A percentile compares a stretch with the other conserved stretches of the same genome.
phyloP scores from a whole-genome alignment of 345 rosid genomes.

The Microcos paniculata region DNA sequence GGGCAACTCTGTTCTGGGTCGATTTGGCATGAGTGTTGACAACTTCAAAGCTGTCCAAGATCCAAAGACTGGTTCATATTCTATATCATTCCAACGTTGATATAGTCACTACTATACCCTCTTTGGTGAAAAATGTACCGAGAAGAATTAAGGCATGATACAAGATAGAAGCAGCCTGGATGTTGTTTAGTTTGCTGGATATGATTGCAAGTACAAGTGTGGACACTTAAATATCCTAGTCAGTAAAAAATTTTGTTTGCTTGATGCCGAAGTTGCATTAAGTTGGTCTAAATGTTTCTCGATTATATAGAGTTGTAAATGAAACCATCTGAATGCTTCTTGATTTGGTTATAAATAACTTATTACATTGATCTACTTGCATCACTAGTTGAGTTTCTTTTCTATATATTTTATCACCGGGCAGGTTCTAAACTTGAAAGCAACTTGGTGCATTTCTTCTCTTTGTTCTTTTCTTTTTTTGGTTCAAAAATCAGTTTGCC shows the following conservation, averaged over 20 bases:
- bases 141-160: slow-evolving; percentile 6
- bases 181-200: background rate
- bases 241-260: background rate
- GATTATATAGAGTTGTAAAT: background rate
- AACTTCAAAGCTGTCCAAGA: slow-evolving; percentile 95
- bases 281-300: background rate
- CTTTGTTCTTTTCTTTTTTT: too few species aligned
- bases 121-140: background rate
- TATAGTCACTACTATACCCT: background rate
- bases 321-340: background rate
- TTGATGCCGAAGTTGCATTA: background rate
- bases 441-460: too few species aligned
- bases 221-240: background rate
- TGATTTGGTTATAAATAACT: background rate
- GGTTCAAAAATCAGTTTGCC: background rate
- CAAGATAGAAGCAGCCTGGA: background rate
- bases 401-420: too few species aligned
- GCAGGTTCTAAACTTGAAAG: too few species aligned
- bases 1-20: slow-evolving; percentile 82
- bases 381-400: background rate
- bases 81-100: slow-evolving; percentile 73
- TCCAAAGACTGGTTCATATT: slow-evolving; percentile 91
- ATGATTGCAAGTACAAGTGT: background rate
- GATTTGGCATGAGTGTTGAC: slow-evolving; percentile 90
- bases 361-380: background rate